Percentiles rank a stretch among this genome's conserved stretches.
phyloP scores from a whole-genome alignment of 1,284 basidiomycete genomes.

The Cutaneotrichosporon spelunceum region DNA sequence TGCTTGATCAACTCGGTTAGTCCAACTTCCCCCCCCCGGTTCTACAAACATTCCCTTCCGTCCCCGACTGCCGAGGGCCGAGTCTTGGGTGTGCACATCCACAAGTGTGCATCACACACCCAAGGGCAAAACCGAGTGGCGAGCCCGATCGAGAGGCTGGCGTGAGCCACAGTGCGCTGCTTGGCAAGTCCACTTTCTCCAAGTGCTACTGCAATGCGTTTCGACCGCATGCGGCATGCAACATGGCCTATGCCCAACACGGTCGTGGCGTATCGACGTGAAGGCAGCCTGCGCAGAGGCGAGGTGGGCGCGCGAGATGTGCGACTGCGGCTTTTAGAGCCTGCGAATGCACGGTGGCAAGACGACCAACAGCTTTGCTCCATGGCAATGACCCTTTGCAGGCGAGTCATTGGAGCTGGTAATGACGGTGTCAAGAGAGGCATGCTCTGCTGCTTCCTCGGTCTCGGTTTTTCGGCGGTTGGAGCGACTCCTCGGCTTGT shows the following conservation, averaged over 20 bases:
- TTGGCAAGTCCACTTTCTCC: neutral
- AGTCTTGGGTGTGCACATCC: neutral
- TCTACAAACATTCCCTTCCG: slow-evolving; percentile 13
- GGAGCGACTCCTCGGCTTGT: slow-evolving; percentile 10
- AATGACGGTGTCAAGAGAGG: slow-evolving; percentile 7
- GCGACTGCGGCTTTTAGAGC: slow-evolving; percentile 7
- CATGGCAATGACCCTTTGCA: neutral
- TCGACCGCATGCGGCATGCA: slow-evolving; percentile 8
- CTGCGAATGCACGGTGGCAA: slow-evolving; percentile 8
- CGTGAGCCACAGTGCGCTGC: neutral
- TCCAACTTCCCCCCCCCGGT: slow-evolving; percentile 43
- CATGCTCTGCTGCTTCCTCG: slow-evolving; percentile 4
- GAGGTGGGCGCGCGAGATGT: slow-evolving; percentile 1
- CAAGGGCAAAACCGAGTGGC: neutral
- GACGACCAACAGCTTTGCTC: slow-evolving; percentile 3
- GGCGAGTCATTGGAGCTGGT: slow-evolving; percentile 9
- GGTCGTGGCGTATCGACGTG: slow-evolving; percentile 2
- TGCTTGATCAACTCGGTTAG: slow-evolving; percentile 99
- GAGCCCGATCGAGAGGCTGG: neutral
- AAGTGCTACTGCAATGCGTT: slow-evolving; percentile 5
- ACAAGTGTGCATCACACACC: slow-evolving; percentile 1
- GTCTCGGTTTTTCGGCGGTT: slow-evolving; percentile 9
- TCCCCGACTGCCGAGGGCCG: slow-evolving; percentile 8
- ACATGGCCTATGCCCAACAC: neutral
- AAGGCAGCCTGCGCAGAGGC: neutral